Evolutionary conservation across 306 rosid genomes (phyloP).

Genomic region (Cotoneaster glaucophyllus): DNA sequence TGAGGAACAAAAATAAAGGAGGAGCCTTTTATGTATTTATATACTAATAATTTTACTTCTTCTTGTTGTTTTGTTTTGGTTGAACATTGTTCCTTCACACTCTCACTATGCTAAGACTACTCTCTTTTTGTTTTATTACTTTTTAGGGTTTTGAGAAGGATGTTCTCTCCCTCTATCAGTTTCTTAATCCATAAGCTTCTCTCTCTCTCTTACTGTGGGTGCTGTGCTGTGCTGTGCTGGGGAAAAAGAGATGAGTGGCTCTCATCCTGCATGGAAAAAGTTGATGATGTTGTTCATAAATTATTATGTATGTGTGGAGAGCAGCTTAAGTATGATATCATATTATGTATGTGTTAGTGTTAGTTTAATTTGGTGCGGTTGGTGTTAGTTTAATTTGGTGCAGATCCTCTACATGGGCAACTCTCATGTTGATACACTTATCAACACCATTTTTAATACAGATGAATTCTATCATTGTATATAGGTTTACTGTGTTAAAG

Average conservation of each 20-base stretch:
- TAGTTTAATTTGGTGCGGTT: constrained; percentile 8
- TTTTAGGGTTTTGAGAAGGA: constrained; percentile 76
- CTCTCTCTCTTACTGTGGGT: constrained; percentile 13
- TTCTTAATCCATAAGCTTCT: constrained; percentile 78
- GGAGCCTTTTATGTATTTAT: constrained; percentile 58
- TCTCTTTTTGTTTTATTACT: constrained; percentile 73
- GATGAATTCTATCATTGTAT: background rate
- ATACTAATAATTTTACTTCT: constrained; percentile 35
- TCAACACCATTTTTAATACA: background rate
- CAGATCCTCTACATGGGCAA: constrained; percentile 26
- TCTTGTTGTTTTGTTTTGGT: constrained; percentile 1
- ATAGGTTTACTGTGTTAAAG: background rate
- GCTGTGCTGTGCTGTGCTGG: background rate
- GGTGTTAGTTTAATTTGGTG: constrained; percentile 5
- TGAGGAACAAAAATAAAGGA: constrained; percentile 54
- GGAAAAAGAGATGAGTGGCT: constrained; percentile 37
- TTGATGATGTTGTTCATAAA: constrained; percentile 1
- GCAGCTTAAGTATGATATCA: background rate
- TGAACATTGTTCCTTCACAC: background rate
- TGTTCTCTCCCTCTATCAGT: constrained; percentile 14
- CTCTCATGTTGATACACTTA: constrained; percentile 23
- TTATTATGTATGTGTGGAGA: background rate
- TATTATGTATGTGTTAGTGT: too few relatives aligned
- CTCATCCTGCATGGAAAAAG: constrained; percentile 55
- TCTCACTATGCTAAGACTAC: background rate